Conservation (phyloP, 2,329 filamentous ascomycete species). For the Conoideocrella luteorostrata region DNA sequence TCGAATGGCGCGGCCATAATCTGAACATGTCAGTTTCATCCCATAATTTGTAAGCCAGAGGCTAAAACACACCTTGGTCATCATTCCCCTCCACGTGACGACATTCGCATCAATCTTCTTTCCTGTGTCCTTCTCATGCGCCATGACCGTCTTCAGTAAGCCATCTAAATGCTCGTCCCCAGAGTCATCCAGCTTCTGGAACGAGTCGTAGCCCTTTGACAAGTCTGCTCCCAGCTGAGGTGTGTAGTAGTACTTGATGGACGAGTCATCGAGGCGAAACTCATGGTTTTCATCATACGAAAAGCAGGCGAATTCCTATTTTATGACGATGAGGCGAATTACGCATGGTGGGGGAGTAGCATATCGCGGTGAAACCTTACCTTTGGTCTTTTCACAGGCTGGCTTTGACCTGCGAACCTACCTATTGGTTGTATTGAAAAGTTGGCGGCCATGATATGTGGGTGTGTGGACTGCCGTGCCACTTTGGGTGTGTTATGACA, state of each 20-base stretch:
- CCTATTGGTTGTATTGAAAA: conserved; percentile 66
- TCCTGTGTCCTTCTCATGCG: conserved; percentile 62
- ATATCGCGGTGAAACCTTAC: conserved; percentile 40
- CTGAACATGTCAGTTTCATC: conserved; percentile 34
- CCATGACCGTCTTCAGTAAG: conserved; percentile 68
- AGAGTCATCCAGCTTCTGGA: conserved; percentile 75
- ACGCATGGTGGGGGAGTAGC: neutral
- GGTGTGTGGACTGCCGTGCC: neutral
- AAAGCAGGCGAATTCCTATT: conserved; percentile 85
- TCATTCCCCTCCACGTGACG: conserved; percentile 95
- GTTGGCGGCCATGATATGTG: conserved; percentile 19
- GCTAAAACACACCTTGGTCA: conserved; percentile 70
- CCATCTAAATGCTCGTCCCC: conserved; percentile 84
- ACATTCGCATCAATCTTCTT: conserved; percentile 68
- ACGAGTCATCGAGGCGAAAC: conserved; percentile 70
- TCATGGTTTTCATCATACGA: conserved; percentile 83
- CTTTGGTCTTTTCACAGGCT: conserved; percentile 68
- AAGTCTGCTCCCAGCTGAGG: conserved; percentile 66
- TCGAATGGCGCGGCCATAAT: conserved; percentile 84
- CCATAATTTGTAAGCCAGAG: neutral
- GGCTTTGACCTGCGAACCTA: conserved; percentile 60
- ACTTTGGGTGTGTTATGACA: neutral
- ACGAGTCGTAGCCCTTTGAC: conserved; percentile 72
- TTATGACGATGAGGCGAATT: neutral
- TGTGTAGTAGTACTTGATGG: conserved; percentile 83